Evolutionary conservation across 306 rosid genomes (phyloP), one percentile per base, ranked within the genome.

Genomic region (Cicer judaicum): DNA sequence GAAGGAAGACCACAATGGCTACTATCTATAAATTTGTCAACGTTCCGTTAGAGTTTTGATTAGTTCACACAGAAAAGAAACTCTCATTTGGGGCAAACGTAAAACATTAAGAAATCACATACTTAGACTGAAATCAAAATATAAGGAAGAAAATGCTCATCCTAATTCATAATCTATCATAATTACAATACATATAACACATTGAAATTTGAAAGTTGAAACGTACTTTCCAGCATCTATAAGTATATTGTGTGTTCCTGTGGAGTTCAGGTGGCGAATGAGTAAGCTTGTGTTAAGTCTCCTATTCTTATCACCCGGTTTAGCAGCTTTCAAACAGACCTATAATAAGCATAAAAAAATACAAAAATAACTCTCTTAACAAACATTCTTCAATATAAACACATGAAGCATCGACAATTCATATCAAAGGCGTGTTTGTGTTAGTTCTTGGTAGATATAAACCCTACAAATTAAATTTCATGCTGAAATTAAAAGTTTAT

Each of bases 171-270:
- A 52, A 41, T 18, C 44, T 21, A 72, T 9, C 54, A 73, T 9
- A 54, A 76, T 2, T 18, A 64, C 48, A 63, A 50, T 36, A 8
- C 16, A 65, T 24, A 63, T 7, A 29, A 34, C 8, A 64, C 1
- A 52, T 5, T 6, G 4, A 52, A 74, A 77, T 68, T 49, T 44
- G 9, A 47, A 72, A 77, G 63, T 44, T 44, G 15, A 36, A 68
- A 77, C 98, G 21, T 85, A 94, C 98, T 91, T 91, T 83, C 98
- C 98, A 84, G 87, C 98, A 76, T 94, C 97, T 44, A 90, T 70
- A 67, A 90, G 96, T 78, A 91, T 85, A 84, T 88, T 92, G 24
- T 68, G 67, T 36, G 47, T 84, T 79, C 95, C 96, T 12, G 88
- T 79, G 59, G 92, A 21, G 36, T 72, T 55, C 6, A 88, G 67